Evolutionary conservation across 164 flowering plant genomes (phyloP).

Genomic region (Sextonia rubra): DNA sequence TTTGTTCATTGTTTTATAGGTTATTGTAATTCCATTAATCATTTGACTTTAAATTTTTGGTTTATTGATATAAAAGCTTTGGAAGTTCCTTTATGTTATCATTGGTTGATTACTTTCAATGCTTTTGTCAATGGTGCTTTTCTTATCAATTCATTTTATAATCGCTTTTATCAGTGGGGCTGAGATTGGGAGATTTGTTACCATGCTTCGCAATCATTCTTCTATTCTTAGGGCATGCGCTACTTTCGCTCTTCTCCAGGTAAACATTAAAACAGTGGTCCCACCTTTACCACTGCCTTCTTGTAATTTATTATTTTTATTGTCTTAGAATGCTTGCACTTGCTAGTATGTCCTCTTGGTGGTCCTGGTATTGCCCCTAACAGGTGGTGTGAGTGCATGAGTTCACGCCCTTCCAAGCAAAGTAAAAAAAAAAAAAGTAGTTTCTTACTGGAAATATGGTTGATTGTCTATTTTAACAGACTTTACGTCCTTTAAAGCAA

Average conservation of each 20-base stretch:
- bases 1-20: no score
- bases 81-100: no score
- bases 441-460: no score
- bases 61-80: no score
- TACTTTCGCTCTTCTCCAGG: conserved; percentile 97
- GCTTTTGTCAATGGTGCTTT: not conserved
- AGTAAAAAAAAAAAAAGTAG: no score
- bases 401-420: no score
- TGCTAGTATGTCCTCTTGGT: not conserved
- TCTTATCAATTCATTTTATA: not conserved
- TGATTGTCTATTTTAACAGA: no score
- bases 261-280: conserved; percentile 13
- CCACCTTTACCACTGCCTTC: not conserved
- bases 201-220: conserved; percentile 82
- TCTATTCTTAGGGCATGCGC: conserved; percentile 88
- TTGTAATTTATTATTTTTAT: no score
- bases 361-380: no score
- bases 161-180: conserved; percentile 54
- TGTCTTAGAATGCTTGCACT: not conserved
- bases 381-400: no score
- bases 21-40: not conserved
- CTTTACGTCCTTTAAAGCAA: no score
- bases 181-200: conserved; percentile 88
- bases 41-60: not conserved
- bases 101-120: not conserved